Conservation (phyloP, 1,284 basidiomycete genomes). For the Blastosporella zonata region DNA sequence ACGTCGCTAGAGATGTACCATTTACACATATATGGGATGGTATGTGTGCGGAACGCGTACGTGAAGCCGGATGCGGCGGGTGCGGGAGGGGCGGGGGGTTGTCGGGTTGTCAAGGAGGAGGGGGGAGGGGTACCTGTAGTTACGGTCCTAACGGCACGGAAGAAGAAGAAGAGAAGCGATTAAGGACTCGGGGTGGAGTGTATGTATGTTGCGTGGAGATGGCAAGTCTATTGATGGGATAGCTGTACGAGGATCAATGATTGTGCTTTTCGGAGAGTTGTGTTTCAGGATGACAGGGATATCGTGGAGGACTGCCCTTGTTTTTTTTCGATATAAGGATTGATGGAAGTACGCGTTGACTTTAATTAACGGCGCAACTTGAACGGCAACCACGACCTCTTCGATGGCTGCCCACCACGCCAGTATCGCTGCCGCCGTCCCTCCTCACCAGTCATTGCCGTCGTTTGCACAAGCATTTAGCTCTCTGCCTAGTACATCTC, state of each 20-base stretch:
- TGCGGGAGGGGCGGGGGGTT: constrained; percentile 10
- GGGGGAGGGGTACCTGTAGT: constrained; percentile 32
- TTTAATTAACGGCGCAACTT: too few relatives aligned
- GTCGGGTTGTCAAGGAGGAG: not conserved
- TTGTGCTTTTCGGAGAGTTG: constrained; percentile 4
- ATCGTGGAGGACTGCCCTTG: not conserved
- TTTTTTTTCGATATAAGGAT: too few relatives aligned
- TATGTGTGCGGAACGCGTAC: constrained; percentile 47
- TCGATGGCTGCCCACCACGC: constrained; percentile 40
- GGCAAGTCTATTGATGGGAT: too few relatives aligned
- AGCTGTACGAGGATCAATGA: constrained; percentile 9
- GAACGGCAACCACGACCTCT: constrained; percentile 8
- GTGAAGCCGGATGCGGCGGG: constrained; percentile 20
- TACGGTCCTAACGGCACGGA: constrained; percentile 57
- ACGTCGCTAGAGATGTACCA: constrained; percentile 57
- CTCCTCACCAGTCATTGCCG: constrained; percentile 59
- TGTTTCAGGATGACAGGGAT: constrained; percentile 20
- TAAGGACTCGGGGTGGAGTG: constrained; percentile 14
- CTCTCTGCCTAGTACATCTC: constrained; percentile 41
- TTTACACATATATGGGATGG: constrained; percentile 53
- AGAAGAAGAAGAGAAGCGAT: constrained; percentile 53
- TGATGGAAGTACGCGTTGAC: too few relatives aligned
- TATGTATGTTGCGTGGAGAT: too few relatives aligned
- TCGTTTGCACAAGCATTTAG: constrained; percentile 74
- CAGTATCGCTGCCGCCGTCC: constrained; percentile 19